Evolutionary conservation across 164 flowering plant genomes (phyloP).

Genomic region (Protea cynaroides): DNA sequence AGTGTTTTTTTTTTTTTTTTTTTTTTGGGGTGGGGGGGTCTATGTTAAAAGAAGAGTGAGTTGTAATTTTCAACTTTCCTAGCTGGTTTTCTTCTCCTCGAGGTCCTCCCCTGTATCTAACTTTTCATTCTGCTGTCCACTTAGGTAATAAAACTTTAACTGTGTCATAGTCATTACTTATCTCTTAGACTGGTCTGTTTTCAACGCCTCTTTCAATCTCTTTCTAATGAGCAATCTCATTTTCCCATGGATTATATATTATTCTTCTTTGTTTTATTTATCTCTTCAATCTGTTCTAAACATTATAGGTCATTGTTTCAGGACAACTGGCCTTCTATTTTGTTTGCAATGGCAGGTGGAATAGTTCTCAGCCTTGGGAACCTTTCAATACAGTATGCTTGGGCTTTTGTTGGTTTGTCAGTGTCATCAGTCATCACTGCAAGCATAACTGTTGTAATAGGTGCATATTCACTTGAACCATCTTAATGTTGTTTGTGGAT

Average conservation of each 20-base stretch:
- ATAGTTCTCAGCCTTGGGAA: conserved; percentile 72
- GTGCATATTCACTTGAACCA: conserved; percentile 22
- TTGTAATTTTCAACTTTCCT: no score
- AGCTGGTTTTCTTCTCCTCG: no score
- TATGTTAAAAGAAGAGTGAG: no score
- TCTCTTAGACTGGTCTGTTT: conserved; percentile 23
- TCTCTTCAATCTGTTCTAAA: no score
- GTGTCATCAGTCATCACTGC: conserved; percentile 63
- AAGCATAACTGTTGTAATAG: conserved; percentile 84
- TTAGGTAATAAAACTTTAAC: no score
- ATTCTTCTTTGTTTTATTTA: no score
- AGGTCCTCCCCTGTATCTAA: no score
- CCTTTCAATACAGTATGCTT: conserved; percentile 74
- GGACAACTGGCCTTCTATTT: conserved; percentile 23
- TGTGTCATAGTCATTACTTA: no score
- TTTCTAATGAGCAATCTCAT: no score
- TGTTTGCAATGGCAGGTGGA: conserved; percentile 70
- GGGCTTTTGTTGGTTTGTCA: conserved; percentile 86
- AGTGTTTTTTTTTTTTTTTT: not conserved
- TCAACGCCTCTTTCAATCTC: no score
- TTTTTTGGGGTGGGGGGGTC: not conserved
- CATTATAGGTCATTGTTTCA: conserved; percentile 20
- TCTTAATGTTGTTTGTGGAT: not conserved
- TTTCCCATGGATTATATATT: conserved; percentile 12
- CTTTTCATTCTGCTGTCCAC: no score